A percentile compares a stretch with the other conserved stretches of the same genome.
phyloP scores from a whole-genome alignment of 805 yeast species.

The Peterozyma toletana region DNA sequence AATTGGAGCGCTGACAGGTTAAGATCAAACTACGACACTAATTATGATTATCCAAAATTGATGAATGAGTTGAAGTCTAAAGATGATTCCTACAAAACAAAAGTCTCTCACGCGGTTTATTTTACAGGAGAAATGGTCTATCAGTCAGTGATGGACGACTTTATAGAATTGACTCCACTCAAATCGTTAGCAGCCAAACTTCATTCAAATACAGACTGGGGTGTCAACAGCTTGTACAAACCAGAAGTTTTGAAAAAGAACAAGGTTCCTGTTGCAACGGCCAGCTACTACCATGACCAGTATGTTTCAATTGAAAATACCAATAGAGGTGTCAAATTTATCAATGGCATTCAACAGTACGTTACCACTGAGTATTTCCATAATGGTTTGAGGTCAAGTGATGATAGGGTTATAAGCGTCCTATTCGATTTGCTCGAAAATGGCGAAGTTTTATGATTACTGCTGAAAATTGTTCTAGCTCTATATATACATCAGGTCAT shows the following conservation, averaged over 20 bases:
- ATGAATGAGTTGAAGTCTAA: slow-evolving; percentile 1
- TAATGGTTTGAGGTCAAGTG: slow-evolving; percentile 37
- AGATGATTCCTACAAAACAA: not conserved
- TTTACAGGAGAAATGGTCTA: slow-evolving; percentile 54
- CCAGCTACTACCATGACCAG: slow-evolving; percentile 40
- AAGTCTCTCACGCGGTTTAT: slow-evolving; percentile 20
- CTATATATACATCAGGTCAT: no score
- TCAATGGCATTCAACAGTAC: slow-evolving; percentile 30
- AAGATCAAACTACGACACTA: slow-evolving; percentile 14
- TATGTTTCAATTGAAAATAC: slow-evolving; percentile 42
- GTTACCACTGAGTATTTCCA: slow-evolving; percentile 45
- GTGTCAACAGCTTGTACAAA: slow-evolving; percentile 12
- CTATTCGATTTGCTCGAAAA: slow-evolving; percentile 31
- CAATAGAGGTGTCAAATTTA: slow-evolving; percentile 24
- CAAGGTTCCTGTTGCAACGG: slow-evolving; percentile 38
- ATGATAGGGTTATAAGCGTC: slow-evolving; percentile 29
- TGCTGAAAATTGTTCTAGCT: not conserved
- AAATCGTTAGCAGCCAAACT: slow-evolving; percentile 29
- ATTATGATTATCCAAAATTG: slow-evolving; percentile 5
- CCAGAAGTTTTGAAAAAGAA: slow-evolving; percentile 14
- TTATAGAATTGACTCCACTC: slow-evolving; percentile 30
- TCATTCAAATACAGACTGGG: slow-evolving; percentile 24
- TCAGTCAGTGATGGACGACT: slow-evolving; percentile 44
- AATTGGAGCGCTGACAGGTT: slow-evolving; percentile 44
- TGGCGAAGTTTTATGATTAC: slow-evolving; percentile 27